phyloP scores from a whole-genome alignment of 2,329 filamentous ascomycete genomes.

The Aspergillus vadensis region DNA sequence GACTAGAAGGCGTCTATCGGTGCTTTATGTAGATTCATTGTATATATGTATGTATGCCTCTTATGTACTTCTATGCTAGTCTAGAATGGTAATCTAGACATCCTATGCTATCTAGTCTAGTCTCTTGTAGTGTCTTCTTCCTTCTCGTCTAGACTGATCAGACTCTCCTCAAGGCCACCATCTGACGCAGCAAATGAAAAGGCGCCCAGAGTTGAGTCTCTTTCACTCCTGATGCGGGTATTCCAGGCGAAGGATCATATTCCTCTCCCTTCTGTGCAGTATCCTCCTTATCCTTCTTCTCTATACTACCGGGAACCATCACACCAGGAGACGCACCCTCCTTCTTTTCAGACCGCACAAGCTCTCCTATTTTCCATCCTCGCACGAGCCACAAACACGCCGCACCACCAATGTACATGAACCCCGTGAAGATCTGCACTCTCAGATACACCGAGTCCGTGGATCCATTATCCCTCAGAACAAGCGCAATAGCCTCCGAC shows the following conservation, averaged over 20 bases:
- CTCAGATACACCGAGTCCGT: constrained; percentile 38
- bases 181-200: constrained; percentile 30
- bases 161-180: constrained; percentile 35
- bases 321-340: constrained; percentile 8
- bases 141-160: constrained; percentile 14
- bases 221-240: neutral
- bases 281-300: neutral
- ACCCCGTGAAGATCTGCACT: constrained; percentile 59
- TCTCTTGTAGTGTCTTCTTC: neutral
- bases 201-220: constrained; percentile 30
- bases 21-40: neutral
- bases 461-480: constrained; percentile 50
- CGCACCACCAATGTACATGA: constrained; percentile 62
- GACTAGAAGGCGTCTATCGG: constrained; percentile 6
- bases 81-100: neutral
- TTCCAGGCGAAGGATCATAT: constrained; percentile 10
- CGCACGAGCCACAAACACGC: constrained; percentile 47
- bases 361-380: constrained; percentile 43
- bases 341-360: constrained; percentile 19
- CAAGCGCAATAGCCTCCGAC: constrained; percentile 60
- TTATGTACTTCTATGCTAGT: neutral
- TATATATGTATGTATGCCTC: constrained; percentile 1
- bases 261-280: constrained; percentile 9
- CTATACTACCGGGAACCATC: neutral
- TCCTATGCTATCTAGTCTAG: neutral